These are phyloP conservation scores for Phytophthora foliorum DNA, from an alignment of 352 stramenopile species.

Conservation along the genomic window DNA sequence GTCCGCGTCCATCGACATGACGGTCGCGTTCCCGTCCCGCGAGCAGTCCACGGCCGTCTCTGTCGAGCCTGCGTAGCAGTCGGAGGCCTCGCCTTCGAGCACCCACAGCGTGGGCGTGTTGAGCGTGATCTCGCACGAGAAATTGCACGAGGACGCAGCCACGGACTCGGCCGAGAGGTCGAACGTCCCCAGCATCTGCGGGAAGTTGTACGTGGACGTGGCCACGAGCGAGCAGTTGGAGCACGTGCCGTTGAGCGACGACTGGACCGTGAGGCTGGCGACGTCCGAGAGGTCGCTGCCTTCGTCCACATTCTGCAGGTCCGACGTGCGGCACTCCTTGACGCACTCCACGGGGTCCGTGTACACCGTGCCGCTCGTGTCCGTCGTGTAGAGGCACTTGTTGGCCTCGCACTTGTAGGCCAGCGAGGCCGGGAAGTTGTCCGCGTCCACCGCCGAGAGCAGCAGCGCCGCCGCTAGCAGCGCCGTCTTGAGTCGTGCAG, in stretches of 20 bases:
- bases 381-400: constrained; percentile 60
- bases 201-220: constrained; percentile 76
- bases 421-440: constrained; percentile 43
- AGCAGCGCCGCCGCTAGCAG: not conserved
- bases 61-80: constrained; percentile 42
- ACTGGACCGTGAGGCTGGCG: constrained; percentile 51
- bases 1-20: constrained; percentile 52
- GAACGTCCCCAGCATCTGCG: constrained; percentile 72
- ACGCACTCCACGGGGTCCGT: constrained; percentile 62
- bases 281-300: constrained; percentile 61
- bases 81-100: constrained; percentile 46
- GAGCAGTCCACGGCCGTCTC: constrained; percentile 49
- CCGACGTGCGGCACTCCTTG: constrained; percentile 50
- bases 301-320: constrained; percentile 56
- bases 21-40: constrained; percentile 64
- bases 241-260: constrained; percentile 78
- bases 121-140: constrained; percentile 57
- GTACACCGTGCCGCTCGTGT: constrained; percentile 43
- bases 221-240: constrained; percentile 70
- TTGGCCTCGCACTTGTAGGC: constrained; percentile 59
- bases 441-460: not conserved
- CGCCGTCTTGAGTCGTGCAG: constrained; percentile 8
- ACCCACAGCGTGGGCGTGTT: constrained; percentile 69
- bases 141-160: constrained; percentile 47
- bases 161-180: constrained; percentile 60